Base-by-base conservation (phyloP, 768 basidiomycete genomes). In the Hericium rajendrae region DNA sequence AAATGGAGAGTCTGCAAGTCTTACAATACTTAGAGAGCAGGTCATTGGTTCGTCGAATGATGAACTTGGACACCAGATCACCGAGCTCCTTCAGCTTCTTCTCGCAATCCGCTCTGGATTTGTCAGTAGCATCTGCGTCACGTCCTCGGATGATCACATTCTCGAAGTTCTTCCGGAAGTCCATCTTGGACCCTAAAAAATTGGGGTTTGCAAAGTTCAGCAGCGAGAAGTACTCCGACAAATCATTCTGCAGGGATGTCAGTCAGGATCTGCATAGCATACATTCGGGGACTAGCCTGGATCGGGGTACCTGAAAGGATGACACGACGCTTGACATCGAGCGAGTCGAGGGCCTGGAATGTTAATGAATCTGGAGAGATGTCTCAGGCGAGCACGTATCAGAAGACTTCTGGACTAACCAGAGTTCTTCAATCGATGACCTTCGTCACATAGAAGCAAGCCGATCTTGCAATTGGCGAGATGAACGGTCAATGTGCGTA, bases 91-190 rank as follows among this genome's bases (percentile, higher is more conserved):
- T 94, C 57, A 95, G 77, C 72, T 94, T 95, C 72, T 82, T 84
- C 73, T 95, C 91, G 59, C 89, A 84, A 59, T 84, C 75, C n/a
- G 81, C 85, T 67, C 92, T 91, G 55, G 83, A 80, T 43, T 75
- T 74, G 46, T 87, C 89, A 38, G 83, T 87, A 12, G 94, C 93
- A 63, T 89, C 82, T 4, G 93, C 83, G 66, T 97, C 93, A 53
- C 94, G 84, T 38, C 94, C 94, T 16, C 91, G 83, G 58, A 95
- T 85, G 59, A 97, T 97, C 41, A 78, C 81, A 59, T 91, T 85
- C 74, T 97, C 94, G 63, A 91, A 97, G 68, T 97, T 97, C 76
- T 94, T 95, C 59, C 91, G 80, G 72, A 97, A 97, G 55, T 95
- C 88, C 59, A 85, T 85, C 68, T 91, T 89, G 1, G 87, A 79